These are phyloP conservation scores for Lactarius sanguifluus DNA, from an alignment of 768 basidiomycete species.

Conservation along the genomic window DNA sequence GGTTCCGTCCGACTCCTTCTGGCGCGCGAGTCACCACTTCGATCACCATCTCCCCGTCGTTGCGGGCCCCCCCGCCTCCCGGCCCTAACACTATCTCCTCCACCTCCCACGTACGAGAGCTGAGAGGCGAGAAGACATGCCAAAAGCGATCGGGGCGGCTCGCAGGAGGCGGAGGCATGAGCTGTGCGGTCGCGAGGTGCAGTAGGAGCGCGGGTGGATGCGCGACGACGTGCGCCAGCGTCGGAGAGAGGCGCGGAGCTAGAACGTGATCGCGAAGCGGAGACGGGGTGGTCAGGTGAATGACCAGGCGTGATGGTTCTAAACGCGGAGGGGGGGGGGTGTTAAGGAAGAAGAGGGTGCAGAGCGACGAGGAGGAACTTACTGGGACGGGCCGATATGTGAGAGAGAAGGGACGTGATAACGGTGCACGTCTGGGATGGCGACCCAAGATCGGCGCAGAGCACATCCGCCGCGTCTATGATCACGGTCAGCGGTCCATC, in stretches of 20 bases:
- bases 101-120: slow-evolving; percentile 58
- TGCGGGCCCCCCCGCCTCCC: slow-evolving; percentile 48
- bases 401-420: slow-evolving; percentile 47
- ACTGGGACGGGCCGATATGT: slow-evolving; percentile 54
- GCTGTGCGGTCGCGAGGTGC: slow-evolving; percentile 68
- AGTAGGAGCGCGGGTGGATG: slow-evolving; percentile 70
- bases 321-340: not conserved
- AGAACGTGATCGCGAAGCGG: slow-evolving; percentile 54
- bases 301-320: slow-evolving; percentile 58
- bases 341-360: too few species aligned
- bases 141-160: slow-evolving; percentile 73
- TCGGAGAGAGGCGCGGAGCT: slow-evolving; percentile 62
- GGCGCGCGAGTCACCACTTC: slow-evolving; percentile 56
- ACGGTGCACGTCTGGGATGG: slow-evolving; percentile 51
- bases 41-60: slow-evolving; percentile 55
- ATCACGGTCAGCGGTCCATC: slow-evolving; percentile 56
- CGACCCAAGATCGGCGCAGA: slow-evolving; percentile 59
- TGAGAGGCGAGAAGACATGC: slow-evolving; percentile 69
- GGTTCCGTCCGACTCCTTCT: slow-evolving; percentile 48
- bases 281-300: slow-evolving; percentile 54
- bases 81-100: slow-evolving; percentile 60
- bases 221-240: slow-evolving; percentile 60
- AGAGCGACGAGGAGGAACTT: slow-evolving; percentile 30
- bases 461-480: slow-evolving; percentile 71
- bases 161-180: slow-evolving; percentile 66